These are phyloP conservation scores for Calonectria pauciramosa DNA, from an alignment of 2,329 filamentous ascomycete genomes.

Conservation along the genomic window DNA sequence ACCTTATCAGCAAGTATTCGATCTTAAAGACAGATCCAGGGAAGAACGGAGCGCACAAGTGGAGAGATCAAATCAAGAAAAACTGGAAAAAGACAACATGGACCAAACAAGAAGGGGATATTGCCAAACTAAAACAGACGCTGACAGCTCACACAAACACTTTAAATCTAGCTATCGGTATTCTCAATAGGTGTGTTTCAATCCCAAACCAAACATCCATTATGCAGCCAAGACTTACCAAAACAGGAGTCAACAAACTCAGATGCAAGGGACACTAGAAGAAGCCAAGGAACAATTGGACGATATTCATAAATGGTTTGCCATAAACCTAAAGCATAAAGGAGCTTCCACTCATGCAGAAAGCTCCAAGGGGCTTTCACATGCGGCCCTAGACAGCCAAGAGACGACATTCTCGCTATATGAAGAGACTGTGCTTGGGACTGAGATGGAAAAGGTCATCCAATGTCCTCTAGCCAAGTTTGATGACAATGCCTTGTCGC, in stretches of 20 bases:
- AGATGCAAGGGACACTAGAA: neutral
- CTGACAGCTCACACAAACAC: neutral
- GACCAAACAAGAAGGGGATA: neutral
- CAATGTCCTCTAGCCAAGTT: neutral
- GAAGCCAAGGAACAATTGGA: neutral
- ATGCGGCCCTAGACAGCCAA: neutral
- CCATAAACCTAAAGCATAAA: neutral
- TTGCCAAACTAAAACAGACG: neutral
- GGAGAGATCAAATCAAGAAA: neutral
- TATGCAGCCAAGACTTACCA: neutral
- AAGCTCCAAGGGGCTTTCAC: neutral
- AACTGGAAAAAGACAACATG: neutral
- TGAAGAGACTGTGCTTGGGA: neutral
- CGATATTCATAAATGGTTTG: neutral
- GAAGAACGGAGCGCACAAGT: neutral
- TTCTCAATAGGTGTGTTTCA: neutral
- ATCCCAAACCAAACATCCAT: neutral
- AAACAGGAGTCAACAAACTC: neutral
- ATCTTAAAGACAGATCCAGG: neutral
- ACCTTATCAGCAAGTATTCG: neutral
- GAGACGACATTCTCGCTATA: neutral
- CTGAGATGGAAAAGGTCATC: neutral
- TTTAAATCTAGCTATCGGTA: neutral
- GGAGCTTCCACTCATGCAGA: neutral
- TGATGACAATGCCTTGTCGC: neutral